These are phyloP conservation scores for Tagetes erecta DNA, from an alignment of 129 eudicot genomes.

Conservation along the genomic window DNA sequence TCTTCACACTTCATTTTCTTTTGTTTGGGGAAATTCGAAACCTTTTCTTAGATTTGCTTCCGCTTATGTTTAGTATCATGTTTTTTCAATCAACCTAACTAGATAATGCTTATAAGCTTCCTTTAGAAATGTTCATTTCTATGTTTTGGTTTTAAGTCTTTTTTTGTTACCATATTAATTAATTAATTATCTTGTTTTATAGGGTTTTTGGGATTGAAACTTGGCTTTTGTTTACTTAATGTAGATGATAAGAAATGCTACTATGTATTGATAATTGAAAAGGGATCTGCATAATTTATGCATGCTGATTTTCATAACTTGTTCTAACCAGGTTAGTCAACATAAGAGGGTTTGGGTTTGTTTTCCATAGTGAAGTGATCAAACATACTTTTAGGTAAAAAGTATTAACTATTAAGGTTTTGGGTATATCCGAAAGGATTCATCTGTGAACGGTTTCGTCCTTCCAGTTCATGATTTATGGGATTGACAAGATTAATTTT, in stretches of 20 bases:
- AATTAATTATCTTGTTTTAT: too few relatives aligned
- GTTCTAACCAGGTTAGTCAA: background rate
- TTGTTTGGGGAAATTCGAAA: background rate
- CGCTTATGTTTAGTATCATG: background rate
- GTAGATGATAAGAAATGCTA: too few relatives aligned
- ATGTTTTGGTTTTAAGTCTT: background rate
- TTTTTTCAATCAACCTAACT: too few relatives aligned
- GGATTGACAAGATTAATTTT: conserved; percentile 1
- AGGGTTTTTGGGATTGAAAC: background rate
- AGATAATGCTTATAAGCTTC: conserved; percentile 13
- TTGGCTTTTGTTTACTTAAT: background rate
- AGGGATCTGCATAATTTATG: background rate
- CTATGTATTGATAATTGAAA: too few relatives aligned
- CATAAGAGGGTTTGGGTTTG: too few relatives aligned
- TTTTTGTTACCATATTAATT: too few relatives aligned
- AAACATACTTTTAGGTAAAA: background rate
- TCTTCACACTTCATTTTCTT: background rate
- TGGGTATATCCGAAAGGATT: background rate
- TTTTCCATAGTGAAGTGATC: background rate
- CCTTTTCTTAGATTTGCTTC: background rate
- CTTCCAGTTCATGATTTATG: background rate
- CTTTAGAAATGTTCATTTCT: background rate
- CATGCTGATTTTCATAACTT: background rate
- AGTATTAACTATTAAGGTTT: background rate
- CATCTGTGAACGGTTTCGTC: background rate